Evolutionary conservation across 331 rosid species (phyloP), one percentile per base, ranked within the genome.

Genomic region (Quercus tomentella): DNA sequence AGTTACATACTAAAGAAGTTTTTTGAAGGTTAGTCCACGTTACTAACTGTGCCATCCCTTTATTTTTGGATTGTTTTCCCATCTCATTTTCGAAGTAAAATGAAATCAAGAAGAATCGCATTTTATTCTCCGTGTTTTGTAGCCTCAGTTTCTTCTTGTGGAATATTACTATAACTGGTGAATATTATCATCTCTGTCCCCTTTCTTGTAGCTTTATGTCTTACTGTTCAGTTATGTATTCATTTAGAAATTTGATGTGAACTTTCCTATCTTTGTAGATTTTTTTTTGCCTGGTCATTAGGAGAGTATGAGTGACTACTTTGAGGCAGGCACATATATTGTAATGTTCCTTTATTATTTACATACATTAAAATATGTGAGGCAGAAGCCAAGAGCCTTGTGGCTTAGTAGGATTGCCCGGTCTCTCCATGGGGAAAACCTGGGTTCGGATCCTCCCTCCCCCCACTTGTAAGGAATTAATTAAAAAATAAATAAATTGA

Each of bases 1-100:
- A 83, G 93, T 52, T 80, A 76, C 78, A 35, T 86, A 10, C 90
- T 95, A 7, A 75, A 90, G 57, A 88, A 78, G 0, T 95, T 95
- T 75, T 95, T 95, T 70, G 79, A 84, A 81, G 97, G 97, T 76
- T 33, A 69, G 82, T 71, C 52, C 35, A 33, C 51, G n/a, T 67
- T 33, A 18, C 26, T 20, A 33, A 35, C 10, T 20, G 28, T 67
- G 52, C 72, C 20, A 15, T 20, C 26, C 4, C 26, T 31, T 33
- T 3, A 7, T 67, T 67, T 33, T 67, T 20, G 15, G 9, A 17
- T 33, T 33, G 4, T 66, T 63, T 66, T 31, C 23, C 23, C 51
- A 33, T 18, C 49, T 66, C 11, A 17, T 65, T 62, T 65, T 8
- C 9, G 0, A 63, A 63, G 43, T 5, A 6, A 14, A 17, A 63